Percentiles rank a stretch among this genome's conserved stretches.
Conservation (phyloP, 768 basidiomycete genomes). For the Russula brevipes region DNA sequence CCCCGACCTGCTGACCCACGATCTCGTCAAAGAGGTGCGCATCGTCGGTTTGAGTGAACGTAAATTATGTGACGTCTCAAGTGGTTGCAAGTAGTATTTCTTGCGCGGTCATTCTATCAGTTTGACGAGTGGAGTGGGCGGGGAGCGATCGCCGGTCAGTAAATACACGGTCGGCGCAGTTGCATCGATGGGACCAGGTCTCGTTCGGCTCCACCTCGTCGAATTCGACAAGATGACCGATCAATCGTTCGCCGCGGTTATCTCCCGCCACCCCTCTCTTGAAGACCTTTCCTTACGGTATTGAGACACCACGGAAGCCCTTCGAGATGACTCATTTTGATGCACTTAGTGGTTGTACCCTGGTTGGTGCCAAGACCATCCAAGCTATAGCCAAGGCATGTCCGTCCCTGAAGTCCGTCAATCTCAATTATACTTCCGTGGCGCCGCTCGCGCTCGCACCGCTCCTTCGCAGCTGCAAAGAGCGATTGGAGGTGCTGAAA, state of each 20-base stretch:
- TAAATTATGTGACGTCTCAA: neutral
- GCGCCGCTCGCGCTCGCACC: conserved; percentile 44
- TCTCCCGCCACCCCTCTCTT: conserved; percentile 43
- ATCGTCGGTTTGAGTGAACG: neutral
- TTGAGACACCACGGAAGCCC: conserved; percentile 15
- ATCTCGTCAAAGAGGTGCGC: conserved; percentile 51
- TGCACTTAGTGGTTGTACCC: conserved; percentile 50
- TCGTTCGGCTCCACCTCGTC: conserved; percentile 44
- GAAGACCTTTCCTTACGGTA: conserved; percentile 53
- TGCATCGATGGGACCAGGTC: conserved; percentile 22
- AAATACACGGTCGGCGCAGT: conserved; percentile 47
- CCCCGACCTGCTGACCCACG: conserved; percentile 49
- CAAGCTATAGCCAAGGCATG: conserved; percentile 42
- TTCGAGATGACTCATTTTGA: conserved; percentile 8
- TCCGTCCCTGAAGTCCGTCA: conserved; percentile 42
- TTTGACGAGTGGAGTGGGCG: conserved; percentile 47
- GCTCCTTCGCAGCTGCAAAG: conserved; percentile 38
- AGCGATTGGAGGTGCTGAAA: conserved; percentile 50
- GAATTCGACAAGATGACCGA: conserved; percentile 53
- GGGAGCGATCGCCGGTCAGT: conserved; percentile 36
- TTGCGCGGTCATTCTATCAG: conserved; percentile 48
- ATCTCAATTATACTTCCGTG: conserved; percentile 57
- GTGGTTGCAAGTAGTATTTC: conserved; percentile 49
- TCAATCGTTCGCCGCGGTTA: conserved; percentile 44
- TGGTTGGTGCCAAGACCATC: conserved; percentile 48